These are phyloP conservation scores for Drosera capensis DNA, from an alignment of 148 eudicot species.

Conservation along the genomic window DNA sequence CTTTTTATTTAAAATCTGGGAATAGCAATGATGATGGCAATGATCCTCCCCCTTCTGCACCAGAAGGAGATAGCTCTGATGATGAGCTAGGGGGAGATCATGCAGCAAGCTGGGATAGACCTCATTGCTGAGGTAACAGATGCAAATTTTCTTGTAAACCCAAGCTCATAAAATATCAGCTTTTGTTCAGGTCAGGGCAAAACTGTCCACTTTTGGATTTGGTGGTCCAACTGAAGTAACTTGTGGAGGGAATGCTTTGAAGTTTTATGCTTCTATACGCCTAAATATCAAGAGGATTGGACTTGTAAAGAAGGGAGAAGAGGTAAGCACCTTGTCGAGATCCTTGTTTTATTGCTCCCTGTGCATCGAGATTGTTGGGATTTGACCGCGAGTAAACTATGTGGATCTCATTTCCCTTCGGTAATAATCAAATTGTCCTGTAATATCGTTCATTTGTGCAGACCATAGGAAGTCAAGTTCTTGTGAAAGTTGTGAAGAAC, in stretches of 20 bases:
- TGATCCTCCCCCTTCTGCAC: background rate
- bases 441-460: constrained; percentile 14
- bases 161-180: constrained; percentile 5
- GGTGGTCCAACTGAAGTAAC: constrained; percentile 86
- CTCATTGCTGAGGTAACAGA: no score
- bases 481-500: constrained; percentile 81
- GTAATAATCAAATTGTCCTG: no score
- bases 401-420: no score
- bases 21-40: background rate
- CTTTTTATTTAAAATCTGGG: background rate
- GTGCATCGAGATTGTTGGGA: background rate
- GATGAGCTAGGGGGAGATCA: background rate
- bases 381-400: no score
- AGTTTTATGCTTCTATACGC: constrained; percentile 92
- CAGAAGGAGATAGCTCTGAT: background rate
- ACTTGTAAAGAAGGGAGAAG: constrained; percentile 81
- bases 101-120: no score
- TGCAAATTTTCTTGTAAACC: background rate
- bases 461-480: constrained; percentile 71
- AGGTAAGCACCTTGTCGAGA: constrained; percentile 29
- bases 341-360: background rate
- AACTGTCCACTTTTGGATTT: constrained; percentile 69
- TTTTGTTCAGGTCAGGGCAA: constrained; percentile 53
- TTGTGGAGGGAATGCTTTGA: constrained; percentile 98
- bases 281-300: constrained; percentile 65